Percentiles rank a stretch among this genome's conserved stretches.
Evolutionary conservation across 1,139 yeast genomes (phyloP).

Genomic region (Hyphopichia fennica): DNA sequence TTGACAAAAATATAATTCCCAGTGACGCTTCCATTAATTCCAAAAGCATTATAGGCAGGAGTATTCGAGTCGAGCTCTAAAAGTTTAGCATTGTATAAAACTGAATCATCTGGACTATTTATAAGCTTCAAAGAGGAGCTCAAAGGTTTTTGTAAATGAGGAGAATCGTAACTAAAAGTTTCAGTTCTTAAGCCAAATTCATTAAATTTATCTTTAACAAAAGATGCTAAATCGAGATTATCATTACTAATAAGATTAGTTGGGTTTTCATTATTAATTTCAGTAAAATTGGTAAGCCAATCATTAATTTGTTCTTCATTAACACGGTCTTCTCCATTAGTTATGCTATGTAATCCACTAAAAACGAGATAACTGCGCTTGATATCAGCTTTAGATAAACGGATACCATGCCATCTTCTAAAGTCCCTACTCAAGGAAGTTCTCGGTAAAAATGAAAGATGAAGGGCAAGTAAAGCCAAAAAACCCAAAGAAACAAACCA

Average conservation of each 20-base stretch:
- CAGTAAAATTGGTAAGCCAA: constrained; percentile 26
- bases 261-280: constrained; percentile 13
- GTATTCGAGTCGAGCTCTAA: constrained; percentile 29
- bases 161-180: constrained; percentile 16
- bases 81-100: constrained; percentile 27
- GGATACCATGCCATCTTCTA: constrained; percentile 68
- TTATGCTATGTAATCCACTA: constrained; percentile 23
- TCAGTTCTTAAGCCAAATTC: constrained; percentile 28
- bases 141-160: constrained; percentile 23
- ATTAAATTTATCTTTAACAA: constrained; percentile 26
- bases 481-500: constrained; percentile 56
- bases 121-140: constrained; percentile 23
- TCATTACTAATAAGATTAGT: constrained; percentile 28
- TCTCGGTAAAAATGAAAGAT: constrained; percentile 78
- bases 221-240: constrained; percentile 25
- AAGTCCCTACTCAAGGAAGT: constrained; percentile 85
- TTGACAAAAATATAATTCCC: constrained; percentile 32
- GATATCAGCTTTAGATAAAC: constrained; percentile 62
- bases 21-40: constrained; percentile 25
- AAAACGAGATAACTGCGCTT: constrained; percentile 40
- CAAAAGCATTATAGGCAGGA: constrained; percentile 38
- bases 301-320: constrained; percentile 29
- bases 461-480: constrained; percentile 53
- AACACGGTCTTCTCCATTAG: constrained; percentile 18
- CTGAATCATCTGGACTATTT: constrained; percentile 11